phyloP scores from a whole-genome alignment of 164 flowering plant species.

The Magnolia officinalis region DNA sequence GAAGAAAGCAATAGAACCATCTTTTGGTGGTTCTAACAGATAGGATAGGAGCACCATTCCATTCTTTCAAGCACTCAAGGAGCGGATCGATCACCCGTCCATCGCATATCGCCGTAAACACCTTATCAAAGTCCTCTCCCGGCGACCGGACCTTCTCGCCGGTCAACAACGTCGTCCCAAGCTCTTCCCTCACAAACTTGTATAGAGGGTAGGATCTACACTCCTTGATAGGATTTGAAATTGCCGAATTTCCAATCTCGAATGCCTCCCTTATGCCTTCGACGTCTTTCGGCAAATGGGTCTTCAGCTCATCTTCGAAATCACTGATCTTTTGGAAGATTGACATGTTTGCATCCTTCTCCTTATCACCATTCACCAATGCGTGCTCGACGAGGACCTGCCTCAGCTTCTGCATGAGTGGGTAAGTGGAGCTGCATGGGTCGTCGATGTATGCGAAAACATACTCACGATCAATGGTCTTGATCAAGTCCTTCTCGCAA shows the following conservation, averaged over 20 bases:
- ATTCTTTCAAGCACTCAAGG: slow-evolving; percentile 42
- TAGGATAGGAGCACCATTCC: slow-evolving; percentile 59
- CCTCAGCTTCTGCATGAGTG: slow-evolving; percentile 58
- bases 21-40: slow-evolving; percentile 20
- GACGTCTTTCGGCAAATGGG: slow-evolving; percentile 48
- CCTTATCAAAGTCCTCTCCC: slow-evolving; percentile 55
- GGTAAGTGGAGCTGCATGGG: slow-evolving; percentile 48
- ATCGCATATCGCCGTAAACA: slow-evolving; percentile 44
- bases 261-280: slow-evolving; percentile 22
- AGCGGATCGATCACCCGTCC: slow-evolving; percentile 53
- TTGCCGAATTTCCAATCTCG: slow-evolving; percentile 32
- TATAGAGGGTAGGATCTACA: slow-evolving; percentile 60
- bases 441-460: slow-evolving; percentile 53
- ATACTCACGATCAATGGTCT: slow-evolving; percentile 47
- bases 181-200: slow-evolving; percentile 50
- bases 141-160: slow-evolving; percentile 52
- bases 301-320: slow-evolving; percentile 54
- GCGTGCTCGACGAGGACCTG: slow-evolving; percentile 57
- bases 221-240: slow-evolving; percentile 43
- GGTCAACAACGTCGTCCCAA: slow-evolving; percentile 35
- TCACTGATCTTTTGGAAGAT: slow-evolving; percentile 45
- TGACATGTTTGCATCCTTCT: slow-evolving; percentile 30
- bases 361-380: slow-evolving; percentile 30
- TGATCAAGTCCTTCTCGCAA: slow-evolving; percentile 55
- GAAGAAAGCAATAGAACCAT: background rate